phyloP scores from a whole-genome alignment of 805 yeast species.

The Yarrowia deformans region DNA sequence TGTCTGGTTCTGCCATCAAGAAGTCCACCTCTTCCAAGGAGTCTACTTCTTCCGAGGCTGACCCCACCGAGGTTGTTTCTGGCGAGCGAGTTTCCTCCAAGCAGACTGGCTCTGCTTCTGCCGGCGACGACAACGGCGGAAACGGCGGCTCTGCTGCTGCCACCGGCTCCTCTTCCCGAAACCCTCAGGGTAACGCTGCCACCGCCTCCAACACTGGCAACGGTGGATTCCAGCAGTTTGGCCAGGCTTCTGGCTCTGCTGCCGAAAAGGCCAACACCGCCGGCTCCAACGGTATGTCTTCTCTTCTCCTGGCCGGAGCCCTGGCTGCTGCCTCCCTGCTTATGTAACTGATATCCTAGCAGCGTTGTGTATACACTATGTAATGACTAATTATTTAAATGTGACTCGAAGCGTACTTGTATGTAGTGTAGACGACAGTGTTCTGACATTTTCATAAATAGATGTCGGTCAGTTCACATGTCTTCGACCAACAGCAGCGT shows the following conservation, averaged over 20 bases:
- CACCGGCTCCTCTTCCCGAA: conserved; percentile 23
- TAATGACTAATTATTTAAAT: conserved; percentile 32
- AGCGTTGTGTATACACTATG: conserved; percentile 32
- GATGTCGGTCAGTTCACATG: too few relatives aligned
- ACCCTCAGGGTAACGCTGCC: conserved; percentile 32
- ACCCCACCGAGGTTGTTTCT: conserved; percentile 41
- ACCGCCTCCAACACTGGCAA: conserved; percentile 30
- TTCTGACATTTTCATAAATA: too few relatives aligned
- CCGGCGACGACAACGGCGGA: conserved; percentile 20
- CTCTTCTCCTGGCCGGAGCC: conserved; percentile 35
- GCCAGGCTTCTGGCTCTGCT: conserved; percentile 41
- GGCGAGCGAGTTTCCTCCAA: conserved; percentile 37
- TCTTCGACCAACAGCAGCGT: too few relatives aligned
- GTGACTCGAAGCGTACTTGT: not conserved
- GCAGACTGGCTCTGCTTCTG: conserved; percentile 41
- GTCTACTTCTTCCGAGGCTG: conserved; percentile 40
- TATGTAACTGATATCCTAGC: conserved; percentile 15
- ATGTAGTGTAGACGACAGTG: too few relatives aligned
- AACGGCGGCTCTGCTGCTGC: conserved; percentile 49
- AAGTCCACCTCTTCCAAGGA: conserved; percentile 33
- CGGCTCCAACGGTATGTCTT: conserved; percentile 30
- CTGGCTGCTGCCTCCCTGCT: conserved; percentile 38
- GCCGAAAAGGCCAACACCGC: conserved; percentile 31
- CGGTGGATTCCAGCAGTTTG: conserved; percentile 39
- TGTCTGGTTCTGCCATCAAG: conserved; percentile 40